phyloP scores from a whole-genome alignment of 2,329 filamentous ascomycete species.

The Calycina herbarum region DNA sequence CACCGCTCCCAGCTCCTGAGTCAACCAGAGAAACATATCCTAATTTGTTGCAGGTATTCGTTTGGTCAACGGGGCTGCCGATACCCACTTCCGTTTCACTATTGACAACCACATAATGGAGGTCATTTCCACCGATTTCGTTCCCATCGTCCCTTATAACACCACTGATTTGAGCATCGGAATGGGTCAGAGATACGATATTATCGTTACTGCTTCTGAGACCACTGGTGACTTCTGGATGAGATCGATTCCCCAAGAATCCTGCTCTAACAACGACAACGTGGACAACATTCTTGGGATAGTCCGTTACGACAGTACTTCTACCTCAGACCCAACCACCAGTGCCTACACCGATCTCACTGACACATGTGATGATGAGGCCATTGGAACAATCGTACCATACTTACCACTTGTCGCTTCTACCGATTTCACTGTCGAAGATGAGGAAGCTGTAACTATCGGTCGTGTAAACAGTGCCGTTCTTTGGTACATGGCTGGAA shows the following conservation, averaged over 20 bases:
- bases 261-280: slow-evolving; percentile 10
- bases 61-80: slow-evolving; percentile 47
- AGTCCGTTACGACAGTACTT: slow-evolving; percentile 3
- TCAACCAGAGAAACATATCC: too few relatives aligned
- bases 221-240: slow-evolving; percentile 47
- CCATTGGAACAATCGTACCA: slow-evolving; percentile 16
- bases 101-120: slow-evolving; percentile 56
- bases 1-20: too few relatives aligned
- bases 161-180: slow-evolving; percentile 59
- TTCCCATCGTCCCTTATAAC: slow-evolving; percentile 60
- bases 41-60: slow-evolving; percentile 38
- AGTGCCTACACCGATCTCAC: slow-evolving; percentile 18
- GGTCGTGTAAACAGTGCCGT: slow-evolving; percentile 35
- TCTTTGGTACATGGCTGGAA: slow-evolving; percentile 48
- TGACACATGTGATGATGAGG: slow-evolving; percentile 12
- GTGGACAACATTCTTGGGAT: slow-evolving; percentile 3
- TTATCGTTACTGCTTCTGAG: slow-evolving; percentile 47
- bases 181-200: slow-evolving; percentile 49
- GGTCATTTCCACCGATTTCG: slow-evolving; percentile 61
- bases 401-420: slow-evolving; percentile 24
- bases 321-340: slow-evolving; percentile 11
- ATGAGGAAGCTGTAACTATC: slow-evolving; percentile 15
- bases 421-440: slow-evolving; percentile 20
- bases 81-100: slow-evolving; percentile 43
- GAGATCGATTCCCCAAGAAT: slow-evolving; percentile 43